phyloP scores from a whole-genome alignment of 2,329 filamentous ascomycete genomes.

The Parascedosporium putredinis region DNA sequence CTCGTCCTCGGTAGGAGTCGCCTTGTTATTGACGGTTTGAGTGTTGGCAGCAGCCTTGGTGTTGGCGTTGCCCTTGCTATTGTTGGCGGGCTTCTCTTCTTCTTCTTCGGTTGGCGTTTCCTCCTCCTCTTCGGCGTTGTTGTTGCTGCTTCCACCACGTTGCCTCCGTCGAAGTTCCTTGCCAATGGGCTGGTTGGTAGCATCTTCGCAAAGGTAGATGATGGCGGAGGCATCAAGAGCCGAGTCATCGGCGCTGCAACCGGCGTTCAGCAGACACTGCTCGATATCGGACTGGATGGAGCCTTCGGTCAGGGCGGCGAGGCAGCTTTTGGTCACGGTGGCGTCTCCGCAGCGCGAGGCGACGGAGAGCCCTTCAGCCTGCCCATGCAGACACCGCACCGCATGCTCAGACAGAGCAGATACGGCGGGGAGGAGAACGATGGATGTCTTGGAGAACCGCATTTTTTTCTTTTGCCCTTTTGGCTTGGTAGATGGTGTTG shows the following conservation, averaged over 20 bases:
- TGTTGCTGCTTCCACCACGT: neutral
- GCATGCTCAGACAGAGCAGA: conserved; percentile 22
- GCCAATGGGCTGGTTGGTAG: conserved; percentile 14
- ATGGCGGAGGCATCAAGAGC: conserved; percentile 18
- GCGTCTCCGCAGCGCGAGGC: conserved; percentile 28
- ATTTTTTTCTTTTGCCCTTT: no score
- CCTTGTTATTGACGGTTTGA: conserved; percentile 1
- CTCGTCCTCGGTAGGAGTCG: no score
- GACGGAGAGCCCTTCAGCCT: conserved; percentile 27
- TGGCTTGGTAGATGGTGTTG: no score
- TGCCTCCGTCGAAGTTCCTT: conserved; percentile 12
- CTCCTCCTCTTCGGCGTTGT: neutral
- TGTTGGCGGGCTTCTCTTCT: neutral
- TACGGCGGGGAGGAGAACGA: conserved; percentile 22
- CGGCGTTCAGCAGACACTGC: conserved; percentile 24
- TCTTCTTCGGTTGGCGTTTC: neutral
- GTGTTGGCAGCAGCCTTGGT: neutral
- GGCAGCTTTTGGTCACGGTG: conserved; percentile 27
- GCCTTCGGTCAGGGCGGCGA: conserved; percentile 22
- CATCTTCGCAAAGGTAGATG: conserved; percentile 20
- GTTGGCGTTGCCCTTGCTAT: neutral
- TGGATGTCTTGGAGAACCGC: conserved; percentile 9
- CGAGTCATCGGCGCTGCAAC: conserved; percentile 23
- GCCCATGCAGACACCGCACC: conserved; percentile 13
- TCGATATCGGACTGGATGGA: conserved; percentile 24